Conservation (phyloP, 1,284 basidiomycete species). For the Taiwanofungus camphoratus region DNA sequence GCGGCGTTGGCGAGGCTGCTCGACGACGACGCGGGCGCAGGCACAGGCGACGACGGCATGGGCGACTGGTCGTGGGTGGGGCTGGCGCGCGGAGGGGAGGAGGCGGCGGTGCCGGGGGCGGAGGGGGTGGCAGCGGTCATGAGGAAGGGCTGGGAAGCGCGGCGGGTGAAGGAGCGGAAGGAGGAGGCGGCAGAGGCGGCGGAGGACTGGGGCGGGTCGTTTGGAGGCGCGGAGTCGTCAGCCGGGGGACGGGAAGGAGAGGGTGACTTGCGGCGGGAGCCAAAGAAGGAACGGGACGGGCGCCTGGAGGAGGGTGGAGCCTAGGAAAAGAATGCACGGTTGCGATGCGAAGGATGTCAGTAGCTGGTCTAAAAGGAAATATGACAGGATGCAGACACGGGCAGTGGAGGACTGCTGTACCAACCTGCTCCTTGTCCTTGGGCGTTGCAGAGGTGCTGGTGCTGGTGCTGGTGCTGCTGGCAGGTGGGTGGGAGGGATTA, state of each 20-base stretch:
- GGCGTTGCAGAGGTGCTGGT: conserved; percentile 5
- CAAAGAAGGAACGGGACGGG: conserved; percentile 24
- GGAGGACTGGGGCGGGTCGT: conserved; percentile 10
- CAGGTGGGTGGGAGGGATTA: conserved; percentile 7
- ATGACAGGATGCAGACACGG: neutral
- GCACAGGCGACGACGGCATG: too few species aligned
- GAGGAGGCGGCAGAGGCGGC: conserved; percentile 14
- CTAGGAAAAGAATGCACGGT: conserved; percentile 10
- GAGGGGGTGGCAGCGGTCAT: conserved; percentile 1
- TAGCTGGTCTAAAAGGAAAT: too few species aligned
- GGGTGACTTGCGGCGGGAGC: conserved; percentile 21
- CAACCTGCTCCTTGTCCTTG: conserved; percentile 25
- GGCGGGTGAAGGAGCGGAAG: conserved; percentile 19
- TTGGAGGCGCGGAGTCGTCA: conserved; percentile 9
- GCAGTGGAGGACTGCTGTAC: conserved; percentile 13
- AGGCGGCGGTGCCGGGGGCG: conserved; percentile 10
- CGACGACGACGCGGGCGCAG: too few species aligned
- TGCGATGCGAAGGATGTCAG: conserved; percentile 3
- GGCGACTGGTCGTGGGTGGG: too few species aligned
- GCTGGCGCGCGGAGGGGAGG: conserved; percentile 5
- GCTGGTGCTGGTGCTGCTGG: conserved; percentile 8
- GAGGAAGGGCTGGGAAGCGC: conserved; percentile 19
- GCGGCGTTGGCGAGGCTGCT: too few species aligned
- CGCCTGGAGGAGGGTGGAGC: conserved; percentile 23
- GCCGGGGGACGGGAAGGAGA: conserved; percentile 19